phyloP scores from a whole-genome alignment of 805 yeast genomes.

The Yamadazyma phyllophila region DNA sequence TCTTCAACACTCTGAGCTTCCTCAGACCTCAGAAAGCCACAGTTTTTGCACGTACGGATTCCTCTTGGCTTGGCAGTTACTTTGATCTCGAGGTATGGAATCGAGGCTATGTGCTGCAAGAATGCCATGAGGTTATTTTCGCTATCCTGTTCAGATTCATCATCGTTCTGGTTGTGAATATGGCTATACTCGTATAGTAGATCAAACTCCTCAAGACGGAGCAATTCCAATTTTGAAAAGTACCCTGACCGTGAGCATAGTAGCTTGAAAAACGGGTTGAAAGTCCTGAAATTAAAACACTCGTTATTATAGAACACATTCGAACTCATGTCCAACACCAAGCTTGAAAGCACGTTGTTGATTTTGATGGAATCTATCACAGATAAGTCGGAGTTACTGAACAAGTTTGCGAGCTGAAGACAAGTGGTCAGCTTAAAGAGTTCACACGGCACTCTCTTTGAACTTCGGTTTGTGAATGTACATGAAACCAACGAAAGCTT shows the following conservation, averaged over 20 bases:
- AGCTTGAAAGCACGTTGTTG: constrained; percentile 32
- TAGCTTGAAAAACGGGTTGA: constrained; percentile 26
- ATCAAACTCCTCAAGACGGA: constrained; percentile 33
- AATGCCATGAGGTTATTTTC: constrained; percentile 9
- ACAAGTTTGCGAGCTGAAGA: constrained; percentile 38
- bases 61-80: constrained; percentile 22
- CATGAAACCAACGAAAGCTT: constrained; percentile 21
- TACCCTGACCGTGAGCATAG: constrained; percentile 36
- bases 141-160: neutral
- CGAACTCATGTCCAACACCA: constrained; percentile 51
- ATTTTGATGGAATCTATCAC: constrained; percentile 45
- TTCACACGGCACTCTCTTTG: constrained; percentile 19
- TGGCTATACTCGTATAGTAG: constrained; percentile 3
- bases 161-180: neutral
- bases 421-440: constrained; percentile 41
- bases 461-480: constrained; percentile 16
- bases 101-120: constrained; percentile 17
- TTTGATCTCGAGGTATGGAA: constrained; percentile 22
- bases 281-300: constrained; percentile 31
- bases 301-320: constrained; percentile 35
- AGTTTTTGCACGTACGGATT: constrained; percentile 30
- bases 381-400: constrained; percentile 46
- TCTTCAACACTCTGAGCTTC: constrained; percentile 10
- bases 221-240: constrained; percentile 23
- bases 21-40: constrained; percentile 25